Evolutionary conservation across 768 basidiomycete genomes (phyloP), one percentile per base, ranked within the genome.

Genomic region (Mycena olivaceomarginata): DNA sequence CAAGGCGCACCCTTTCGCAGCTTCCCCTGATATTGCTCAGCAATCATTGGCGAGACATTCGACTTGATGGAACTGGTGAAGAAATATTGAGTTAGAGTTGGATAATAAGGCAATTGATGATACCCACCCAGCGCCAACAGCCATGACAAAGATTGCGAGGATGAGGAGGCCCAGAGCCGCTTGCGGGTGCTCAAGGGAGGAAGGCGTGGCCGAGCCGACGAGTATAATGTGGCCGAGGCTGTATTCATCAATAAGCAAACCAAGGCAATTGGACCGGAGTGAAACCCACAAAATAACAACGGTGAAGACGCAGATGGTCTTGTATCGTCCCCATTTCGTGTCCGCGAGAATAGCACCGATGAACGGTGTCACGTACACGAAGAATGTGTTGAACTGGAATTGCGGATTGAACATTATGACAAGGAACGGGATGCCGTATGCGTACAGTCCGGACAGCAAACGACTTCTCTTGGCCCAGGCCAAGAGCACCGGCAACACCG

Each of bases 311-410:
- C 88, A 83, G 81, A 93, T 91, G 16, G 92, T 92, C 80, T 90
- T 91, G 85, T 89, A 93, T 9, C 92, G 88, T 37, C 92, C 92
- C 86, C 88, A 89, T 76, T 86, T 78, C 9, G 90, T 88, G 80
- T 92, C 91, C 31, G 92, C 91, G 63, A 92, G 72, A 77, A 90
- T 90, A 13, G 89, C 91, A 68, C 92, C 91, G 67, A 91, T 40
- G 69, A 86, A 88, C 2, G 91, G 92, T 1, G 88, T 90, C 79
- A 89, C 77, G 75, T 90, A 91, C 15, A 90, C 88, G 84, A 86
- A 90, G 85, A 90, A 90, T 40, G 84, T 86, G 85, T 90, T 90
- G 84, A 90, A 90, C 85, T 87, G 76, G 2, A 5, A 68, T 18
- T 31, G 12, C 40, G 79, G 80, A 85, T 84, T 81, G 84, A 84